A percentile compares a stretch with the other conserved stretches of the same genome.
phyloP scores from a whole-genome alignment of 441 rosid genomes.

The Erodium texanum region DNA sequence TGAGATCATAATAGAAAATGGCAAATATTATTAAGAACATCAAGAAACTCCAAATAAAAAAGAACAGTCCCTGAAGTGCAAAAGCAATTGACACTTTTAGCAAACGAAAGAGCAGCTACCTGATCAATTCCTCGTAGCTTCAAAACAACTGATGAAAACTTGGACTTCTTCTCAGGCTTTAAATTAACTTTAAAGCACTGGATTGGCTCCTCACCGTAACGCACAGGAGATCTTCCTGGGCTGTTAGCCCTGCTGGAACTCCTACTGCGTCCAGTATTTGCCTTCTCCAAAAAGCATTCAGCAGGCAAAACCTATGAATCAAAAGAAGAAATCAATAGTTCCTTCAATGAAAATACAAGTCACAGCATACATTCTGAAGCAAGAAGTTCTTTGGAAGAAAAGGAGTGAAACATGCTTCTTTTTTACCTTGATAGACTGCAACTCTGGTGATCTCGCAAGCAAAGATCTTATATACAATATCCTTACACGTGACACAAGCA shows the following conservation, averaged over 20 bases:
- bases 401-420: slow-evolving; percentile 10
- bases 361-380: slow-evolving; percentile 10
- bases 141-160: slow-evolving; percentile 87
- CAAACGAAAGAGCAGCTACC: slow-evolving; percentile 34
- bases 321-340: slow-evolving; percentile 9
- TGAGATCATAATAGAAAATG: background rate
- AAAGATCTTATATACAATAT: slow-evolving; percentile 91
- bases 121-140: slow-evolving; percentile 96
- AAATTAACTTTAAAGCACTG: slow-evolving; percentile 81
- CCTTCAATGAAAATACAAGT: slow-evolving; percentile 10
- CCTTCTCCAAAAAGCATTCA: slow-evolving; percentile 77
- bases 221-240: slow-evolving; percentile 92
- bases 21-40: background rate
- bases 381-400: slow-evolving; percentile 8
- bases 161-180: slow-evolving; percentile 88
- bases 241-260: slow-evolving; percentile 92
- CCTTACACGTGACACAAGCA: slow-evolving; percentile 97
- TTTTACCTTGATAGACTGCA: slow-evolving; percentile 87
- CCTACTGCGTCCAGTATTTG: slow-evolving; percentile 69
- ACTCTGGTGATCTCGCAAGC: slow-evolving; percentile 92
- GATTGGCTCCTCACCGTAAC: slow-evolving; percentile 54
- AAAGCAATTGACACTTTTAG: no score
- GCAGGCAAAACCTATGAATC: slow-evolving; percentile 62
- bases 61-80: background rate
- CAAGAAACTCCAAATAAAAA: slow-evolving; percentile 5